Base-by-base conservation (phyloP, 106 monocot species). In the Dendrobium officinale region DNA sequence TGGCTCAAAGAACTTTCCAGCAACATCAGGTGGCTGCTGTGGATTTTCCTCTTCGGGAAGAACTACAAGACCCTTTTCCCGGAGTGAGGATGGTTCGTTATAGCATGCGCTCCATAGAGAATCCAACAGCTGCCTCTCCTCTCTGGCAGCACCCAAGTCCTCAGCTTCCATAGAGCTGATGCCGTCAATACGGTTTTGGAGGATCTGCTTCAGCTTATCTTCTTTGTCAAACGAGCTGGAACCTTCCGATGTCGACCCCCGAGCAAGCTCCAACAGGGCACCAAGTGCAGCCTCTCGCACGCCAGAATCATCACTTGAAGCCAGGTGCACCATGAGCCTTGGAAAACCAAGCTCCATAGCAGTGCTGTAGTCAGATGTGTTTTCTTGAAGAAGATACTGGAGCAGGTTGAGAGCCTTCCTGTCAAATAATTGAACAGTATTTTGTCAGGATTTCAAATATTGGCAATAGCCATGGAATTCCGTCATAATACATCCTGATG, bases 401-500 rank as follows among this genome's bases (percentile, higher is more conserved):
- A 91, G 82, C 68, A 97, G 81, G 68, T 86, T 85, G 49, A 94
- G 80, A 29, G 94, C 90, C 82, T 97, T 97, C 86, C 97, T 94
- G 94, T 24, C 37, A 37, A 37, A 37, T 37, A 37, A 37, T 37
- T 37, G 37, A 37, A 37, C 37, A 37, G 37, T 37, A 37, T 37
- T 37, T 37, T 37, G 37, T 10, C 51, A 55, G 51, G 48, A 48
- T 9, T 48, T 48, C 51, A 51, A 51, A 13, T 51, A 51, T 51
- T 37, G 37, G 37, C 37, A 3, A 37, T 37, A 37, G 37, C 37
- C 37, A 37, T 37, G 37, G 37, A 37, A 37, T 37, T 37, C 37
- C 37, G 37, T 37, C 37, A 37, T 37, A 3, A 37, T 37, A 37
- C 37, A 37, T 37, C 37, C 37, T 37, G 37, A 37, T 37, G 37